phyloP scores from a whole-genome alignment of 306 rosid genomes.

The Herpetospermum pedunculosum region DNA sequence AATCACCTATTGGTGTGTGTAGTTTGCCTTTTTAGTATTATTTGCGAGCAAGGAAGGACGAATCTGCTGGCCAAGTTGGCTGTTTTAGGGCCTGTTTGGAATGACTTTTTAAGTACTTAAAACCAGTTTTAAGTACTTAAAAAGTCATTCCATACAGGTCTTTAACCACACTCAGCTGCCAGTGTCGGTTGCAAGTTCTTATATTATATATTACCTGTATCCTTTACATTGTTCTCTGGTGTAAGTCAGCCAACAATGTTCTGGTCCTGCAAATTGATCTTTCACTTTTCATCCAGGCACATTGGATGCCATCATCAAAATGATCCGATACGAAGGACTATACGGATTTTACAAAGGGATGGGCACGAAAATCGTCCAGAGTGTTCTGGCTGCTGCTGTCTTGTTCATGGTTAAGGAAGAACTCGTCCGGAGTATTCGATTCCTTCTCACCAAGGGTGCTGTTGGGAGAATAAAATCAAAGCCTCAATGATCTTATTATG shows the following conservation, averaged over 20 bases:
- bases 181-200: neutral
- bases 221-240: neutral
- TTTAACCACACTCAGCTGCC: neutral
- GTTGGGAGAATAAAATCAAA: constrained; percentile 33
- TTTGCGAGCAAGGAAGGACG: neutral
- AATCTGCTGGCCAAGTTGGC: neutral
- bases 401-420: constrained; percentile 94
- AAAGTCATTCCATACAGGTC: too few species aligned
- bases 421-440: constrained; percentile 50
- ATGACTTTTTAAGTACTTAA: too few species aligned
- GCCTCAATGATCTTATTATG: constrained; percentile 23
- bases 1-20: neutral
- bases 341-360: constrained; percentile 88
- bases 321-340: constrained; percentile 75
- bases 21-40: neutral
- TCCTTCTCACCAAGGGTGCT: constrained; percentile 40
- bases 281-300: constrained; percentile 52
- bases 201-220: neutral
- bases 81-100: too few species aligned
- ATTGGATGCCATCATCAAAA: constrained; percentile 67
- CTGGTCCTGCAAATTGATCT: neutral
- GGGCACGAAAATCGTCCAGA: constrained; percentile 79
- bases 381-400: constrained; percentile 96
- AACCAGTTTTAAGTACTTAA: too few species aligned
- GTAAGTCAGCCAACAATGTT: neutral